Evolutionary conservation across 306 rosid genomes (phyloP), one percentile per base, ranked within the genome.

Genomic region (Ammopiptanthus mongolicus): DNA sequence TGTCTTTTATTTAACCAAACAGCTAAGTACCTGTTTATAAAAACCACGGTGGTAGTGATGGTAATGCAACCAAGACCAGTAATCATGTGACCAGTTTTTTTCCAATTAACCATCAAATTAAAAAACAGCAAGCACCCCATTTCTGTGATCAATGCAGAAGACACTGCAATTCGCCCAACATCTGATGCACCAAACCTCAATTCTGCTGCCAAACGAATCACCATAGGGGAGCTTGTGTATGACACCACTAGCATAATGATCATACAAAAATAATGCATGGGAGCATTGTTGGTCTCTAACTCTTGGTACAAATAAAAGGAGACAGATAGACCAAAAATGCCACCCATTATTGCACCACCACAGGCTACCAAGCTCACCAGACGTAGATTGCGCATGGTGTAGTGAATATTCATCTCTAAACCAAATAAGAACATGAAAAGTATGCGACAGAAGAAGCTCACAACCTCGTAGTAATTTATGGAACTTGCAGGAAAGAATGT

Each of bases 361-460:
- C 69, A 76, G 0, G 96, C 92, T 22, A 91, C 56, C 9, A 79
- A 3, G 73, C 86, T 68, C 0, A 86, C 87, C 2, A 36, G 4
- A 4, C 88, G 87, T 0, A 85, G 11, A 77, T 88, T 79, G 5
- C 91, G 88, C 42, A 67, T 3, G 0, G 73, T 14, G 65, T 83
- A 88, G 1, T 88, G 65, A n/a, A 81, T 10, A 22, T 91, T 93
- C 62, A 85, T 84, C 73, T 95, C 95, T 19, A 95, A 75, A 1
- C 98, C 98, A 21, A 95, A 84, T 3, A 95, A 69, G 84, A 95
- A 95, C 87, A 89, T 88, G 88, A 95, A 90, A 18, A 88, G 53
- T 23, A 91, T 91, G 5, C 98, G 92, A 50, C 95, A 88, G 13
- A 95, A 88, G 78, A 91, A 92, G 22, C 96, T 90, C 22, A 95